Conservation (phyloP, 305 asterid species). For the Solanum hybrid region DNA sequence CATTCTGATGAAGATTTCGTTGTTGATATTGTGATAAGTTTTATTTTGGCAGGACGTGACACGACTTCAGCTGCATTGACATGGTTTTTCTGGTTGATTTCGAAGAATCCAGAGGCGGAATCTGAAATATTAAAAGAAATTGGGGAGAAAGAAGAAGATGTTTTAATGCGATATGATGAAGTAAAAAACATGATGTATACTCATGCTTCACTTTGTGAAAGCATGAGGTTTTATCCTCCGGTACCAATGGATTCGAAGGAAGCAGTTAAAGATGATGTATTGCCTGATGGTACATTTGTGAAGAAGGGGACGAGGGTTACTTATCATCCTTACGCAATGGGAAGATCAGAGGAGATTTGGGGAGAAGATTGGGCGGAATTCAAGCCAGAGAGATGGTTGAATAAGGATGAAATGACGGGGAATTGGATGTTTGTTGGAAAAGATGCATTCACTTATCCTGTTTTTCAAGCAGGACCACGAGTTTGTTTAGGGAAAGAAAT, state of each 20-base stretch:
- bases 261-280: constrained; percentile 11
- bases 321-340: constrained; percentile 44
- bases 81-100: neutral
- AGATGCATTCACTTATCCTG: constrained; percentile 40
- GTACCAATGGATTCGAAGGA: constrained; percentile 35
- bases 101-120: neutral
- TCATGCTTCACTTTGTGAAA: constrained; percentile 35
- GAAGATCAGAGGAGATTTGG: constrained; percentile 37
- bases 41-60: neutral
- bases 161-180: constrained; percentile 19
- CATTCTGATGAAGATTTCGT: neutral
- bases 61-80: neutral
- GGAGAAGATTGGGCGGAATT: constrained; percentile 38
- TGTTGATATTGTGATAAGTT: neutral
- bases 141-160: neutral
- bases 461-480: constrained; percentile 60
- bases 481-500: constrained; percentile 57
- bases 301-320: constrained; percentile 33
- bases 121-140: constrained; percentile 19
- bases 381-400: constrained; percentile 42
- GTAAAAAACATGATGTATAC: constrained; percentile 31
- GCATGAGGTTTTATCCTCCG: constrained; percentile 40
- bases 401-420: constrained; percentile 10
- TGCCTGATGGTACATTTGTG: constrained; percentile 27
- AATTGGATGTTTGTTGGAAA: constrained; percentile 24